Base-by-base conservation (phyloP, 208 protist species). In the Crithidia sp. region DNA sequence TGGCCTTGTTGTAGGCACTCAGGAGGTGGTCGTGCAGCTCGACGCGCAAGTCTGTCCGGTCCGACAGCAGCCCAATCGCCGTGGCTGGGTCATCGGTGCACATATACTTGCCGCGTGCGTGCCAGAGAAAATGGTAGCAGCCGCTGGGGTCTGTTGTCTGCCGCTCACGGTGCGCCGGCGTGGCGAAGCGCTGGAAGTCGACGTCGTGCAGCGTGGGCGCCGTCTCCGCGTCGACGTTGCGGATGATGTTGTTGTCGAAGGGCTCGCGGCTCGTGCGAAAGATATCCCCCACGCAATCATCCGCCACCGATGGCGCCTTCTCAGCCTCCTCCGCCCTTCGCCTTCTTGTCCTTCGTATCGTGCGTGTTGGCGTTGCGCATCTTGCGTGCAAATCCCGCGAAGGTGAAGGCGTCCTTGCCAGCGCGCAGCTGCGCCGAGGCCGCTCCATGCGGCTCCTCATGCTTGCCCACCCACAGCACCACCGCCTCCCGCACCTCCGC, bases 91-190 rank as follows among this genome's bases (percentile, higher is more conserved):
- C 61, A 19, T 76, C 76, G 16, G 71, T 74, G 76, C 39, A 79
- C 36, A 55, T 39, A 67, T 88, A 85, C 58, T 58, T 57, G 14
- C 68, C 67, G 7, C 58, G 58, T 7, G 57, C 68, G 14, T 70
- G 73, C 79, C 76, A 83, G 0, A 85, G 39, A 14, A 88, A 79
- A 59, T 85, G 75, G 55, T 75, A 88, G 64, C 57, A 74, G 54
- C 83, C 83, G 39, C 74, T 74, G 9, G 76, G 76, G 47, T 83
- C 83, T 43, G 81, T 39, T 44, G 28, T 13, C 56, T 82, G 76
- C 73, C 45, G 17, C 19, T 44, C 44, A 19, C 83, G 79, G 57
- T 81, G 74, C 50, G 67, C 47, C 37, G 72, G 17, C 5, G 74
- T 78, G 3, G 65, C 40, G 43, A 68, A 79, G 52, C 64, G 47